Base-by-base conservation (phyloP, 169 alveolate genomes). In the Plasmodium gaboni region DNA sequence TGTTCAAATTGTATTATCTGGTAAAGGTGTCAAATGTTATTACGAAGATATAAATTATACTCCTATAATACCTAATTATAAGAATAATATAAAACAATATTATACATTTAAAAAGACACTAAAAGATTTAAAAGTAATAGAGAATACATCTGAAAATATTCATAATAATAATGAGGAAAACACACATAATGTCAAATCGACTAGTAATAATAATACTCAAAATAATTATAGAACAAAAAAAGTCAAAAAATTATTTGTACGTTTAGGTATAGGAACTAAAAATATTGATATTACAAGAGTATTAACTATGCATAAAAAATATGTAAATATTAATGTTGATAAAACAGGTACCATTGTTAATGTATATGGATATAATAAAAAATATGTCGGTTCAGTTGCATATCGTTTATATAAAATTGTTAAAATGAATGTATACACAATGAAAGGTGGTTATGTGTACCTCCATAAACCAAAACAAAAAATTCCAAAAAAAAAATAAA, bases 11-110 rank as follows among this genome's bases (percentile, higher is more conserved):
- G 85, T 96, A 9, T 93, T 96, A 42, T 94, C 95, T 42, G 98
- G 98, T 4, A 90, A 97, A 59, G 98, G 98, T 38, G 98, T 96
- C 24, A 94, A 93, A 90, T 97, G 97, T 13, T 96, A 94, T 86
- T 96, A 90, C 65, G 98, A 96, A 59, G 83, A 83, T 38, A 48
- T 83, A 48, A 83, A 71, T 63, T 83, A 83, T 60, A 67, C 83
- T n/a, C 91, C 91, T 19, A 51, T 68, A 22, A 13, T 5, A 60
- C 42, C 51, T 22, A 67, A 59, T 19, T 83, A 83, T 48, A 83
- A 83, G 51, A 71, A 71, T 55, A 83, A 83, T 42, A 68, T 71
- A 42, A 83, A 83, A 63, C 91, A 83, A 28, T 83, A 83, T 63
- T 83, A 83, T 13, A 68, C 12, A 60, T 83, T 83, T 63, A 83